Base-by-base conservation (phyloP, 257 asterid species). In the Solanum tacnaense region DNA sequence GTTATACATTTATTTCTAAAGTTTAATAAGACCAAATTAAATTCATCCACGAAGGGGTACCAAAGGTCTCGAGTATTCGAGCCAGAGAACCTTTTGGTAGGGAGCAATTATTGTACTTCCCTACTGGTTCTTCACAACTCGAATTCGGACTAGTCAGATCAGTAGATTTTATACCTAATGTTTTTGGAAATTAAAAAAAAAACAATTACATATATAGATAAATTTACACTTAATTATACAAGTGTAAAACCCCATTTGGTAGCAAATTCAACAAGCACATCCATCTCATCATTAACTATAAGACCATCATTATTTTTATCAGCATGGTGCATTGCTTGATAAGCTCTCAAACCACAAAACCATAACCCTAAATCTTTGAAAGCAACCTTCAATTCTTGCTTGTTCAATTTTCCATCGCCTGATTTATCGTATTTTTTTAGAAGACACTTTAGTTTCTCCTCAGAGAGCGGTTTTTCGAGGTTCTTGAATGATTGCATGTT, bases 331-430 rank as follows among this genome's bases (percentile, higher is more conserved):
- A 85, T 58, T 6, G 86, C 85, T 8, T 74, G 65, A n/a, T 32
- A 2, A 65, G 91, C 91, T 79, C 86, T 85, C 89, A 89, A 83
- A 5, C 87, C 58, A 9, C 87, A 88, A 15, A 79, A 13, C 3
- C 21, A 21, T 2, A 86, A 39, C 5, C 92, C 92, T 3, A 90
- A 58, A 1, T 38, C 39, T 31, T 29, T 25, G n/a, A 88, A 88
- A 4, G 86, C 92, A 13, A 3, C 87, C 68, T 65, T 62, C 86
- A 90, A 9, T 36, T 90, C 90, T 6, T 67, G 27, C 86, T 9
- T 35, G 60, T 34, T 39, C n/a, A 90, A 11, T 21, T 72, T 39
- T 2, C 84, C 88, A 36, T 88, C 92, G 0, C 89, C 86, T 8
- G 76, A 49, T 35, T 44, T 86, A 86, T 90, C 92, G 15, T 82